Conservation (phyloP, 495 filamentous ascomycete genomes). For the Xylaria venustula region DNA sequence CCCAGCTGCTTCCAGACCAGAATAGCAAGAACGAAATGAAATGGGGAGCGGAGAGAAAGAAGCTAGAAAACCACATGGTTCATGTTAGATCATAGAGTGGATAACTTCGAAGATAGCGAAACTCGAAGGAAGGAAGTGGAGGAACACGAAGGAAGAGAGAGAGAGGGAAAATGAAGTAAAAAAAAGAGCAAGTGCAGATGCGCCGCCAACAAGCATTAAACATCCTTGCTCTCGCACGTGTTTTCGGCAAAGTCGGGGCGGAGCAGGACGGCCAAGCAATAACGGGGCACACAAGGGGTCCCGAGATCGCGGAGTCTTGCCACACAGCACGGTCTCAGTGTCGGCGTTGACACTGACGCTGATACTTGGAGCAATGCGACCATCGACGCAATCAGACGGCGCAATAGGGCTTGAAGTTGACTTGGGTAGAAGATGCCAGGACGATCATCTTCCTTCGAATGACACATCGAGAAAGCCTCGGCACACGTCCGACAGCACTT, state of each 20-base stretch:
- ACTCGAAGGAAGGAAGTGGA: neutral
- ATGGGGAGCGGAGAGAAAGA: neutral
- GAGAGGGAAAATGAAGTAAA: neutral
- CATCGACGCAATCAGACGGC: neutral
- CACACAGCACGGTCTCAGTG: neutral
- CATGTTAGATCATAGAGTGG: neutral
- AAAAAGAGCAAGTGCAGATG: neutral
- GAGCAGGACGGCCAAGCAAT: neutral
- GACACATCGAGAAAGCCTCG: neutral
- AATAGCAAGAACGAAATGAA: neutral
- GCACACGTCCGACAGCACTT: neutral
- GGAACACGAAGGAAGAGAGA: neutral
- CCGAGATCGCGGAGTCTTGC: conserved; percentile 7
- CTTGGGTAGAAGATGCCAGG: neutral
- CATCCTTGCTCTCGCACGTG: conserved; percentile 6
- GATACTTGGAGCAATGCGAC: neutral
- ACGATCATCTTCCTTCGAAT: too few relatives aligned
- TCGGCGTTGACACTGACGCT: neutral
- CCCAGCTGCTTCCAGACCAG: neutral
- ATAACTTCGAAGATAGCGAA: neutral
- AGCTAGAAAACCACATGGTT: neutral
- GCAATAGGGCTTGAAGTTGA: conserved; percentile 2
- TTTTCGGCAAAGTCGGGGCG: conserved; percentile 1
- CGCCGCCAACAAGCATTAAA: conserved; percentile 1
- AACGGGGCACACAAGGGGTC: neutral